Evolutionary conservation across 768 basidiomycete species (phyloP).

Genomic region (Dentipellis sp.): DNA sequence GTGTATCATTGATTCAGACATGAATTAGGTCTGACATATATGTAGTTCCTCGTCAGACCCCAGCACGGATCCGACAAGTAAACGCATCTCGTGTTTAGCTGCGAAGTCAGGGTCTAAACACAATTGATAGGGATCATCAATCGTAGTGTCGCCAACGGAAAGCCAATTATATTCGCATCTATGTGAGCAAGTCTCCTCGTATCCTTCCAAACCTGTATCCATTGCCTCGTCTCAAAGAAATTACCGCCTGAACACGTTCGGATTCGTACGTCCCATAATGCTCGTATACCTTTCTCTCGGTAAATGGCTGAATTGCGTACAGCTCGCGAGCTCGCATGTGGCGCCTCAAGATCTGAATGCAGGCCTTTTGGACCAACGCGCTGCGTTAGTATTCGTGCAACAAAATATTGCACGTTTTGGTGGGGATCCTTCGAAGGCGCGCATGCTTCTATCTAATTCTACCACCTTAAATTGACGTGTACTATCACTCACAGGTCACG

Average conservation of each 20-base stretch:
- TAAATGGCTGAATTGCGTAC: not conserved
- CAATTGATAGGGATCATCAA: slow-evolving; percentile 32
- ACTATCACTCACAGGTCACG: slow-evolving; percentile 28
- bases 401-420: slow-evolving; percentile 44
- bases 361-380: slow-evolving; percentile 41
- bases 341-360: slow-evolving; percentile 32
- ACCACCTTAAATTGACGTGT: too few relatives aligned
- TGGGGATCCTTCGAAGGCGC: slow-evolving; percentile 37
- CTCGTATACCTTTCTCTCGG: not conserved
- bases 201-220: not conserved
- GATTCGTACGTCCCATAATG: slow-evolving; percentile 28
- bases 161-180: slow-evolving; percentile 49
- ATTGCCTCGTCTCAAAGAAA: slow-evolving; percentile 25
- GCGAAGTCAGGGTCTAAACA: not conserved
- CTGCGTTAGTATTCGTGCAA: slow-evolving; percentile 48
- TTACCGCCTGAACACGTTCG: slow-evolving; percentile 47
- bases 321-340: slow-evolving; percentile 37
- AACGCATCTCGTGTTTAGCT: not conserved
- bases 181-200: slow-evolving; percentile 21
- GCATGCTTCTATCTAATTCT: not conserved
- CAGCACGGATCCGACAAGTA: slow-evolving; percentile 38
- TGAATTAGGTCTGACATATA: not conserved
- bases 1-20: slow-evolving; percentile 28
- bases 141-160: slow-evolving; percentile 35
- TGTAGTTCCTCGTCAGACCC: slow-evolving; percentile 33